Percentiles rank a stretch among this genome's conserved stretches.
These are phyloP conservation scores for Hemisphaericaspora nanyangensis DNA, from an alignment of 805 yeast species.

Conservation along the genomic window DNA sequence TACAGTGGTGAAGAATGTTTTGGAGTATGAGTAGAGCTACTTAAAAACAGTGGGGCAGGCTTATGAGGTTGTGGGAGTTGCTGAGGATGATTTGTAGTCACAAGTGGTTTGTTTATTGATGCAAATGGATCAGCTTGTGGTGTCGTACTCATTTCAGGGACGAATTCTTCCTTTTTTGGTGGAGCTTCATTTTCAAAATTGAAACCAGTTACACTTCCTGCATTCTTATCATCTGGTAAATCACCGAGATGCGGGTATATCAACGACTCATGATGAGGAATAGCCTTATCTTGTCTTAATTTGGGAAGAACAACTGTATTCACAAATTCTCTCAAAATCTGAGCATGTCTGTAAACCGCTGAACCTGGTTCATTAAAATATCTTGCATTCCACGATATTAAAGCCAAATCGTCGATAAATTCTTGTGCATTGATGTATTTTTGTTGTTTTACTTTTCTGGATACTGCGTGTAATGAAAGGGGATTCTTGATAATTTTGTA, in stretches of 20 bases:
- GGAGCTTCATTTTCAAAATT: constrained; percentile 9
- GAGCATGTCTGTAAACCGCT: constrained; percentile 65
- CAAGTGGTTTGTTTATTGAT: constrained; percentile 9
- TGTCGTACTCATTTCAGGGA: constrained; percentile 7
- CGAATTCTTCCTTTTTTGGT: constrained; percentile 9
- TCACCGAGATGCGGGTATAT: constrained; percentile 67
- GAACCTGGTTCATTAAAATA: constrained; percentile 73
- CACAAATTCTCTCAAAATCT: constrained; percentile 51
- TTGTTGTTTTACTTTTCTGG: constrained; percentile 50
- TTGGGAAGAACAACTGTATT: constrained; percentile 45
- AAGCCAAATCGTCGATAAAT: constrained; percentile 74
- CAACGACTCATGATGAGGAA: constrained; percentile 33
- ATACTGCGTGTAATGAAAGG: constrained; percentile 73
- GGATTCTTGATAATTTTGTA: constrained; percentile 76
- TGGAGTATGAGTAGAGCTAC: background rate
- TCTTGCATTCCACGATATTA: constrained; percentile 87
- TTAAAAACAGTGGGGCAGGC: background rate
- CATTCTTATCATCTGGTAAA: constrained; percentile 50
- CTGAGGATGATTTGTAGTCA: constrained; percentile 4
- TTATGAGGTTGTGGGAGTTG: background rate
- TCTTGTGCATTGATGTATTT: constrained; percentile 60
- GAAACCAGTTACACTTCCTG: constrained; percentile 5
- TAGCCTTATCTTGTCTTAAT: constrained; percentile 38
- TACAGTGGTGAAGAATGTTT: constrained; percentile 2
- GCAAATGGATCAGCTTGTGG: constrained; percentile 3